Evolutionary conservation across 345 rosid species (phyloP).

Genomic region (Geranium brycei): DNA sequence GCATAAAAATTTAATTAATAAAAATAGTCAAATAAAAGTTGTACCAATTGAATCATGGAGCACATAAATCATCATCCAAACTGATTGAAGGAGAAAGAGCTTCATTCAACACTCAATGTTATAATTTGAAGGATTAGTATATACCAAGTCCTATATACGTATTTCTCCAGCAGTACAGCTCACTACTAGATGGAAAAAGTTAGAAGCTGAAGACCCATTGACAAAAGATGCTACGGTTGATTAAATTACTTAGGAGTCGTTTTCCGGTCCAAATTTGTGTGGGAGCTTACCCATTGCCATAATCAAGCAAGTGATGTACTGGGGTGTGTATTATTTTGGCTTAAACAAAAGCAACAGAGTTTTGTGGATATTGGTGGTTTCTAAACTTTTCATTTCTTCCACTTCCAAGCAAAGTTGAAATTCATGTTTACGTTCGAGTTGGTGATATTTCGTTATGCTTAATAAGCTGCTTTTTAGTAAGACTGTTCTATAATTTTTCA

Average conservation of each 20-base stretch:
- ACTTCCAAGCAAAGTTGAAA: neutral
- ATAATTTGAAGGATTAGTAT: neutral
- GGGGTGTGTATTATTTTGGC: too few relatives aligned
- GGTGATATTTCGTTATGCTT: neutral
- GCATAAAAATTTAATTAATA: too few relatives aligned
- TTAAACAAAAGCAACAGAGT: too few relatives aligned
- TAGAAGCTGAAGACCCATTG: neutral
- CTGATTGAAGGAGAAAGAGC: neutral
- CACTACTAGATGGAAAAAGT: neutral
- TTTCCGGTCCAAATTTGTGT: neutral
- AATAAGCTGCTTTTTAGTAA: neutral
- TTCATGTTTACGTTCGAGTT: neutral
- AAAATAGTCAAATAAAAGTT: neutral
- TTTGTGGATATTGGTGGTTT: neutral
- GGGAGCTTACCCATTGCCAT: neutral
- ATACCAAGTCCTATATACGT: neutral
- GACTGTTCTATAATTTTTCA: constrained; percentile 8
- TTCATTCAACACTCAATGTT: too few relatives aligned
- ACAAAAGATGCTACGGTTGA: neutral
- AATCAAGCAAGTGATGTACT: neutral
- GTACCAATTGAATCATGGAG: neutral
- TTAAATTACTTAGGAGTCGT: too few relatives aligned
- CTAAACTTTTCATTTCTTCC: neutral
- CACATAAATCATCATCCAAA: neutral
- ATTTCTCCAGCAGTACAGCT: neutral